Conservation (phyloP, 148 eudicot genomes). For the Rhododendron mucronatum region DNA sequence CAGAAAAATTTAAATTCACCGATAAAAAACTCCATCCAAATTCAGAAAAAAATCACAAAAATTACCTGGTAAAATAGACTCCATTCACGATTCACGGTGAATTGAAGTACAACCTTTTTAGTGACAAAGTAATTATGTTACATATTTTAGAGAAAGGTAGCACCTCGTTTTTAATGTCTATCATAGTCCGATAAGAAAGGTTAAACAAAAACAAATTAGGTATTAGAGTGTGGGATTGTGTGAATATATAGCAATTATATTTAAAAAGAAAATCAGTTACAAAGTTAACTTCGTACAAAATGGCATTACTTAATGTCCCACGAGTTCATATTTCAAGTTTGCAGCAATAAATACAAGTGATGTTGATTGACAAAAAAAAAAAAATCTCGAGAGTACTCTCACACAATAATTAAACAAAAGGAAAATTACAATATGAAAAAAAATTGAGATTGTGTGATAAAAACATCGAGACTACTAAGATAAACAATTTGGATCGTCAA, state of each 20-base stretch:
- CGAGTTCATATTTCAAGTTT: no score
- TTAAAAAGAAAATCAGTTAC: neutral
- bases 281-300: neutral
- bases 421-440: neutral
- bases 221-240: neutral
- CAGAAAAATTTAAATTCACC: no score
- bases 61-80: no score
- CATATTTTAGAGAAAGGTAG: neutral
- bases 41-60: no score
- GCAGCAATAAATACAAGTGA: no score
- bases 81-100: no score
- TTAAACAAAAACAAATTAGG: neutral
- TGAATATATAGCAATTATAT: neutral
- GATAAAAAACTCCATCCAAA: no score
- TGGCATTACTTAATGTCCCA: neutral
- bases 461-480: neutral
- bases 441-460: neutral
- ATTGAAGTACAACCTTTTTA: no score
- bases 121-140: no score
- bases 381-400: neutral
- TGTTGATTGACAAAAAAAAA: no score
- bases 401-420: neutral
- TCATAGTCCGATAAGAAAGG: neutral
- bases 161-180: neutral
- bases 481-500: neutral